Base-by-base conservation (phyloP, 441 rosid species). In the Gossypium trilobum region DNA sequence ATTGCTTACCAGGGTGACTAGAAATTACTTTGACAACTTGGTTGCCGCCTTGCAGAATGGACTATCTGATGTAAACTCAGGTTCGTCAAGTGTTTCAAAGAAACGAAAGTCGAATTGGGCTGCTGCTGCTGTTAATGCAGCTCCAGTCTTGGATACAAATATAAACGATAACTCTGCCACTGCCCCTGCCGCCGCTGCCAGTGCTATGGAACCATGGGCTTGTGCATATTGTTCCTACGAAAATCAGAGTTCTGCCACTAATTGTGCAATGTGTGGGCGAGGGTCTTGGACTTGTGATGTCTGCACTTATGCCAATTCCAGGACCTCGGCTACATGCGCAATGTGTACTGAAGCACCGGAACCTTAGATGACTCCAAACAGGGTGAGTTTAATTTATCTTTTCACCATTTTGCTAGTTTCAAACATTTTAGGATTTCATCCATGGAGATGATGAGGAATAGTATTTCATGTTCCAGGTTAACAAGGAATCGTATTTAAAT, bases 11-110 rank as follows among this genome's bases (percentile, higher is more conserved):
- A 1, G 3, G 0, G 71, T 56, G 29, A 63, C 76, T 10, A n/a
- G 54, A 20, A 25, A 31, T 39, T 73, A 33, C 76, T 73, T 73
- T 20, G 52, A 20, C 46, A 73, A 73, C 31, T 19, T 73, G 39
- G 63, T 73, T 9, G 11, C 44, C 6, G 76, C 71, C 42, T 14
- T 73, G 8, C 71, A 73, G 64, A 39, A 52, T 25, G 76, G 71
- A 11, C 51, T 72, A 4, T 33, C 60, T 27, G 74, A 71, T 8
- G 75, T 29, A 17, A 46, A 72, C 1, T 29, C 72, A 16, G 51
- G 23, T 14, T 27, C 42, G 27, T 25, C 59, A 31, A 51, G 72
- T 14, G 44, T 31, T 11, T 27, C 50, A 13, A 54, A 48, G 33
- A 66, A 66, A 33, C 48, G 42, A 22, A 67, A 19, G 33, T 2